Evolutionary conservation across 345 rosid genomes (phyloP).

Genomic region (Corchorus olitorius): DNA sequence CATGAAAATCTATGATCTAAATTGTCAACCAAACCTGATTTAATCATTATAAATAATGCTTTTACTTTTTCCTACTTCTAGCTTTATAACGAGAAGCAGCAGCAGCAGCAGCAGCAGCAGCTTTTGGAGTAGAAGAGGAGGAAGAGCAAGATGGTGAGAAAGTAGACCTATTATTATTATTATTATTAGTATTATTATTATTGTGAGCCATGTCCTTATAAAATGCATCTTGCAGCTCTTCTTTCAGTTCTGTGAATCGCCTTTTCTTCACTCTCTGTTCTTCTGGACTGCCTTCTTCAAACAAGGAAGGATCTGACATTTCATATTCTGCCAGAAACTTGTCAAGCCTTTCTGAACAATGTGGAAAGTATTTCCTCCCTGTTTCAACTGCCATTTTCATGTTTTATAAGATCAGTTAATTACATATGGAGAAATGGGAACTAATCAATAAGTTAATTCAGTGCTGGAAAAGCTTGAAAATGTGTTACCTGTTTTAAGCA

Average conservation of each 20-base stretch:
- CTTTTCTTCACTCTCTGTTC: conserved; percentile 40
- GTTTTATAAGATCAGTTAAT: not conserved
- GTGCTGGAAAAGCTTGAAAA: too few species aligned
- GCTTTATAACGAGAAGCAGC: not conserved
- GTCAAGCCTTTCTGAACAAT: conserved; percentile 47
- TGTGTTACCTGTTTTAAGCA: conserved; percentile 40
- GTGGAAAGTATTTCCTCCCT: conserved; percentile 42
- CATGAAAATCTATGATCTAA: too few species aligned
- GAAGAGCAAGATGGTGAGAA: conserved; percentile 32
- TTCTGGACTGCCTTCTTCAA: conserved; percentile 43
- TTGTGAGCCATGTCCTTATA: conserved; percentile 43
- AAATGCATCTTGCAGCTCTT: conserved; percentile 45
- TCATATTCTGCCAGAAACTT: conserved; percentile 35
- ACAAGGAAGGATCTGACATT: conserved; percentile 30
- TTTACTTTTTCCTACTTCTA: conserved; percentile 2
- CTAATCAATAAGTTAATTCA: not conserved
- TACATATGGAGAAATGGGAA: not conserved
- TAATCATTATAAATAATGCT: too few species aligned
- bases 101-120: conserved; percentile 8
- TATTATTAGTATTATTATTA: not conserved
- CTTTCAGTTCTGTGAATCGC: conserved; percentile 49
- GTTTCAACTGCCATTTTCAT: conserved; percentile 42
- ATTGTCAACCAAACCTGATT: too few species aligned
- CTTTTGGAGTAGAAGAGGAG: conserved; percentile 30
- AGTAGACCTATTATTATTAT: not conserved